A percentile compares a stretch with the other conserved stretches of the same genome.
Conservation (phyloP, 2,329 filamentous ascomycete genomes). For the Cladorrhinum sp. region DNA sequence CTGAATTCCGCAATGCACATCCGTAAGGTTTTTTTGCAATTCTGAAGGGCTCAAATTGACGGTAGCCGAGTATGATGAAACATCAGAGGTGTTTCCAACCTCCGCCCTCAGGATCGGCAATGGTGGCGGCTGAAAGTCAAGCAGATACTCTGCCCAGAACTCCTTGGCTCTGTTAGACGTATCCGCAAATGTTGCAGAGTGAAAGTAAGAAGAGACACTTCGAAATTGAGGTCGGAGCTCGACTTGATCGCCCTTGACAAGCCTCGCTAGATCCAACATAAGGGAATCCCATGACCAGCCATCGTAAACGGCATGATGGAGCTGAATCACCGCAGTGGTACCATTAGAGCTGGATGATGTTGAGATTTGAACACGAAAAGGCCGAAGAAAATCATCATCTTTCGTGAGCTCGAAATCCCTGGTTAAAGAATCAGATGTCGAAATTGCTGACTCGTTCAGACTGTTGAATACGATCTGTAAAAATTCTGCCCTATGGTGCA, state of each 20-base stretch:
- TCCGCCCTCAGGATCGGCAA: conserved; percentile 54
- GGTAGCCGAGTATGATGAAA: conserved; percentile 15
- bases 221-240: conserved; percentile 56
- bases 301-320: conserved; percentile 86
- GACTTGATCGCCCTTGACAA: conserved; percentile 39
- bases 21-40: conserved; percentile 37
- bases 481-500: conserved; percentile 51
- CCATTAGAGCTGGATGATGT: conserved; percentile 15
- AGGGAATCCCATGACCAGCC: conserved; percentile 88
- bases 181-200: conserved; percentile 25
- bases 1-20: conserved; percentile 58
- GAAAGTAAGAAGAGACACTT: conserved; percentile 53
- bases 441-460: conserved; percentile 44
- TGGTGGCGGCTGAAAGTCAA: conserved; percentile 49
- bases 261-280: conserved; percentile 59
- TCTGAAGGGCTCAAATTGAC: conserved; percentile 36
- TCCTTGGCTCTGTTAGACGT: conserved; percentile 44
- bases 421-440: conserved; percentile 35
- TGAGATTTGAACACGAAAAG: conserved; percentile 60
- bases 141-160: conserved; percentile 70
- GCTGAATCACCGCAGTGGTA: conserved; percentile 46
- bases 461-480: conserved; percentile 62
- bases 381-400: conserved; percentile 46
- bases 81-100: background rate
- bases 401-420: conserved; percentile 41